Percentiles rank a stretch among this genome's conserved stretches.
These are phyloP conservation scores for Lippia alba DNA, from an alignment of 305 asterid species.

Conservation along the genomic window DNA sequence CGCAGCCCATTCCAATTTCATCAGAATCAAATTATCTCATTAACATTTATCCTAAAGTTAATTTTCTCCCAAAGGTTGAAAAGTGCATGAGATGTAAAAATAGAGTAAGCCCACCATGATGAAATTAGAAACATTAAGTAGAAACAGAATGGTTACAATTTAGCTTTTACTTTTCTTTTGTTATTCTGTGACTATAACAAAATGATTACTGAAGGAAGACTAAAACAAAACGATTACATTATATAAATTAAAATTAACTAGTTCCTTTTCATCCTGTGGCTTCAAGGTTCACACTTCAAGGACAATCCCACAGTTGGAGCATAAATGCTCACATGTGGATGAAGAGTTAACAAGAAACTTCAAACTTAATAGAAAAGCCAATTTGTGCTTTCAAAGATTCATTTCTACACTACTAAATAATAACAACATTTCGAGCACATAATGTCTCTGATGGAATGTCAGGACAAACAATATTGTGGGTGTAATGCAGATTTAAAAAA, in stretches of 20 bases:
- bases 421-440: neutral
- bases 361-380: neutral
- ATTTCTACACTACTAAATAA: neutral
- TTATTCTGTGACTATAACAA: neutral
- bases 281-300: slow-evolving; percentile 7
- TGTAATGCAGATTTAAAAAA: no score
- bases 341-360: neutral
- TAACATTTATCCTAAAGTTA: neutral
- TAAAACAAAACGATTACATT: neutral
- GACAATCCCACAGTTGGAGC: neutral
- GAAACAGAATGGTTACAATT: neutral
- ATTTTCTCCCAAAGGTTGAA: neutral
- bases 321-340: neutral
- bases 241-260: neutral
- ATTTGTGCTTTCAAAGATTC: neutral
- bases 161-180: neutral
- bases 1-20: neutral
- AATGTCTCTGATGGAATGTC: neutral
- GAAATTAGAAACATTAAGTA: neutral
- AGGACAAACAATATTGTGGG: no score
- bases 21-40: neutral
- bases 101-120: neutral
- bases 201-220: neutral
- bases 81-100: neutral
- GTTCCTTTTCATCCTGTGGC: neutral